These are phyloP conservation scores for Teratosphaeria gauchensis DNA, from an alignment of 2,329 filamentous ascomycete genomes.

Conservation along the genomic window DNA sequence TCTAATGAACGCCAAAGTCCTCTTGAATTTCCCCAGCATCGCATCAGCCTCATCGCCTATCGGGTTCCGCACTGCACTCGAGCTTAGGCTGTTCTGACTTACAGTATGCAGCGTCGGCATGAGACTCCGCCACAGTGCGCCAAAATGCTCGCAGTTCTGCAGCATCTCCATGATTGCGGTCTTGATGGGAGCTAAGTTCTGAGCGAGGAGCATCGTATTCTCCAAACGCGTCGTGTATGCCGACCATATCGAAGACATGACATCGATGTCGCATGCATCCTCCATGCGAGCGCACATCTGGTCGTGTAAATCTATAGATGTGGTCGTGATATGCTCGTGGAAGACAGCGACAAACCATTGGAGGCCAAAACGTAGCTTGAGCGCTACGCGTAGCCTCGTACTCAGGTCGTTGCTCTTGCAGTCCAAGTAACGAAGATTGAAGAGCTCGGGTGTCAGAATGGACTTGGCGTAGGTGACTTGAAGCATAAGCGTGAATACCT, in stretches of 20 bases:
- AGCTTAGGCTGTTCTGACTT: neutral
- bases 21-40: slow-evolving; percentile 48
- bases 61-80: neutral
- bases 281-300: slow-evolving; percentile 50
- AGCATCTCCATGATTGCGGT: slow-evolving; percentile 66
- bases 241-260: slow-evolving; percentile 64
- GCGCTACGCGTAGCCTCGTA: slow-evolving; percentile 31
- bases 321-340: slow-evolving; percentile 64
- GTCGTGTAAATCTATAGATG: slow-evolving; percentile 52
- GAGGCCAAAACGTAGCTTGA: slow-evolving; percentile 47
- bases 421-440: slow-evolving; percentile 18
- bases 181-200: slow-evolving; percentile 59
- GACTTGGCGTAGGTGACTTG: slow-evolving; percentile 65
- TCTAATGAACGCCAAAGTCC: slow-evolving; percentile 58
- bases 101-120: neutral
- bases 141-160: slow-evolving; percentile 62
- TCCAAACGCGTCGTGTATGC: slow-evolving; percentile 53
- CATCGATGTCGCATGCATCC: slow-evolving; percentile 62
- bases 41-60: slow-evolving; percentile 14
- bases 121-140: slow-evolving; percentile 44
- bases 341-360: slow-evolving; percentile 70
- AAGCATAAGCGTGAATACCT: slow-evolving; percentile 64
- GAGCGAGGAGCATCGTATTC: slow-evolving; percentile 59
- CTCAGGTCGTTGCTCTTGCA: neutral
- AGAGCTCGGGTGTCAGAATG: slow-evolving; percentile 48